Conservation (phyloP, 495 filamentous ascomycete species). For the Lichenothelia convexa region DNA sequence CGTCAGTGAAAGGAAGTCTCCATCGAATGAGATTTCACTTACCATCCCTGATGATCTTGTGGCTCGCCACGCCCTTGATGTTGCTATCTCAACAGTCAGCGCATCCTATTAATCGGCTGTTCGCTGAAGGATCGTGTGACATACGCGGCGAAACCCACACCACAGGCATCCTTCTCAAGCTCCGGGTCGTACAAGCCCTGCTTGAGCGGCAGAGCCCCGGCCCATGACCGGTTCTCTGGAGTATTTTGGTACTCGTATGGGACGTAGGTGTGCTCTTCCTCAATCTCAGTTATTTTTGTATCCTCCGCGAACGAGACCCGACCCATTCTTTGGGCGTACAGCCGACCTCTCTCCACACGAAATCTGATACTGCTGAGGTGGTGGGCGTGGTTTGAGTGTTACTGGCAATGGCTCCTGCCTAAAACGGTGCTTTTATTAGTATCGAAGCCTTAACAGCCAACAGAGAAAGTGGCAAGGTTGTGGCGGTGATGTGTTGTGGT, state of each 20-base stretch:
- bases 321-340: constrained; percentile 42
- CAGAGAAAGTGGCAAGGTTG: too few species aligned
- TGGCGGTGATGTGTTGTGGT: too few species aligned
- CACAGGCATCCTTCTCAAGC: constrained; percentile 97
- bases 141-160: constrained; percentile 98
- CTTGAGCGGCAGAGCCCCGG: constrained; percentile 83
- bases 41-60: constrained; percentile 99
- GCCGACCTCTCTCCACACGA: too few species aligned
- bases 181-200: constrained; percentile 96
- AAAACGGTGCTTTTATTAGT: too few species aligned
- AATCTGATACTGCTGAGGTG: too few species aligned
- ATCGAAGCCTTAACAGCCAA: too few species aligned
- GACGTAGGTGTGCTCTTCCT: constrained; percentile 37
- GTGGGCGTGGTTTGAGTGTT: too few species aligned
- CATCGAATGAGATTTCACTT: constrained; percentile 21
- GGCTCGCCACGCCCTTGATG: constrained; percentile 92
- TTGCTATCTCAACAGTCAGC: constrained; percentile 36
- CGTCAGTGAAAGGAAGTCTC: neutral
- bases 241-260: constrained; percentile 72
- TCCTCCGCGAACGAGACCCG: constrained; percentile 39
- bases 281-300: constrained; percentile 40
- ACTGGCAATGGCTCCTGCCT: too few species aligned
- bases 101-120: constrained; percentile 1
- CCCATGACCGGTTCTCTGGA: constrained; percentile 85
- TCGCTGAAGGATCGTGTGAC: constrained; percentile 17